phyloP scores from a whole-genome alignment of 2,329 filamentous ascomycete genomes.

The Talaromyces funiculosus region DNA sequence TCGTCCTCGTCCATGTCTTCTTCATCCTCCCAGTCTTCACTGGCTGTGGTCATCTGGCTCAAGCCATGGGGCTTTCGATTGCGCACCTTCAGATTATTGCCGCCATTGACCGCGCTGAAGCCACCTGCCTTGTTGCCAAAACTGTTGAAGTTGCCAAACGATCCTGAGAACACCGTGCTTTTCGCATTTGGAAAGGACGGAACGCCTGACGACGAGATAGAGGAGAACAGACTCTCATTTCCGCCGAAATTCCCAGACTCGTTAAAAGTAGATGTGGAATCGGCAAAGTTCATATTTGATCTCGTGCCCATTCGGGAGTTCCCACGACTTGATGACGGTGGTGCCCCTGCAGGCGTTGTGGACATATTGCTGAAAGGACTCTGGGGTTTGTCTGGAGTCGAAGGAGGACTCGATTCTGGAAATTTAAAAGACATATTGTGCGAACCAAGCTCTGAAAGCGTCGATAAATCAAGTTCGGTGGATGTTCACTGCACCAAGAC shows the following conservation, averaged over 20 bases:
- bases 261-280: slow-evolving; percentile 34
- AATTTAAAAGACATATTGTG: not conserved
- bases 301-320: slow-evolving; percentile 44
- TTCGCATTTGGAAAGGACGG: slow-evolving; percentile 25
- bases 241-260: slow-evolving; percentile 32
- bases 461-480: not conserved
- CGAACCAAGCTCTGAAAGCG: not conserved
- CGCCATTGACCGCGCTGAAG: slow-evolving; percentile 25
- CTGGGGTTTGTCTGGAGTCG: slow-evolving; percentile 34
- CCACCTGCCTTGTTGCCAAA: slow-evolving; percentile 19
- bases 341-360: slow-evolving; percentile 54
- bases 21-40: slow-evolving; percentile 14
- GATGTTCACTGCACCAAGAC: not conserved
- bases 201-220: slow-evolving; percentile 31
- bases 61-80: slow-evolving; percentile 12
- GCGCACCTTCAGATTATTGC: slow-evolving; percentile 12
- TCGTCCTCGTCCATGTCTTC: slow-evolving; percentile 3
- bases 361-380: slow-evolving; percentile 42
- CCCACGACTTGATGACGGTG: slow-evolving; percentile 48
- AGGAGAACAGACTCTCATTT: slow-evolving; percentile 33
- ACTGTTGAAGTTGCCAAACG: slow-evolving; percentile 23
- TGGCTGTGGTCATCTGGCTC: slow-evolving; percentile 14
- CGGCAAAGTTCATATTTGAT: slow-evolving; percentile 31
- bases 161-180: slow-evolving; percentile 20
- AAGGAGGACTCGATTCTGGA: not conserved